A percentile compares a stretch with the other conserved stretches of the same genome.
Evolutionary conservation across 1,284 basidiomycete genomes (phyloP).

Genomic region (Apiotrichum siamense): DNA sequence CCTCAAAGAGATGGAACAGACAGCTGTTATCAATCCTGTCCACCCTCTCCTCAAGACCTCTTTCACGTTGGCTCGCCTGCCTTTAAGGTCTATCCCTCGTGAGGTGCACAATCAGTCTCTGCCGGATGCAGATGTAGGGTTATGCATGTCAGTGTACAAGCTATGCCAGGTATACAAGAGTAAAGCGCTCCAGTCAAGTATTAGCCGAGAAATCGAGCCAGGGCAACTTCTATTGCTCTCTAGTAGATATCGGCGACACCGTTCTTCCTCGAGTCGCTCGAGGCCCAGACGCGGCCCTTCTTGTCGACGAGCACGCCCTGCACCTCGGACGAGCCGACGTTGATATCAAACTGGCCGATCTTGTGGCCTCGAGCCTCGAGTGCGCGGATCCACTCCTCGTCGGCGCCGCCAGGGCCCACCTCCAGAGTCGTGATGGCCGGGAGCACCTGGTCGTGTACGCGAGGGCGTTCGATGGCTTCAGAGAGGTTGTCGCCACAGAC

Average conservation of each 20-base stretch:
- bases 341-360: conserved; percentile 53
- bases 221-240: neutral
- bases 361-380: conserved; percentile 65
- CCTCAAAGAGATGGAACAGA: too few relatives aligned
- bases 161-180: too few relatives aligned
- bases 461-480: conserved; percentile 71
- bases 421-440: conserved; percentile 64
- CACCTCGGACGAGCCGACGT: conserved; percentile 48
- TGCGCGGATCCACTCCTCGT: conserved; percentile 53
- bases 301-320: conserved; percentile 59
- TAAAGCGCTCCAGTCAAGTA: too few relatives aligned
- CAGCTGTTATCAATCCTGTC: too few relatives aligned
- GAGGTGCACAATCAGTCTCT: too few relatives aligned
- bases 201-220: too few relatives aligned
- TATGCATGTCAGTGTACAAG: too few relatives aligned
- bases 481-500: conserved; percentile 75
- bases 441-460: conserved; percentile 88
- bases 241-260: conserved; percentile 45
- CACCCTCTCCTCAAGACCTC: too few relatives aligned
- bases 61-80: too few relatives aligned
- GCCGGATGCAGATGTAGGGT: too few relatives aligned
- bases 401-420: conserved; percentile 51
- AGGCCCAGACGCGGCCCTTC: conserved; percentile 47
- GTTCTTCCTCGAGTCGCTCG: conserved; percentile 43
- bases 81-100: too few relatives aligned